Percentiles rank a stretch among this genome's conserved stretches.
phyloP scores from a whole-genome alignment of 768 basidiomycete genomes.

The Tulasnella sp. region DNA sequence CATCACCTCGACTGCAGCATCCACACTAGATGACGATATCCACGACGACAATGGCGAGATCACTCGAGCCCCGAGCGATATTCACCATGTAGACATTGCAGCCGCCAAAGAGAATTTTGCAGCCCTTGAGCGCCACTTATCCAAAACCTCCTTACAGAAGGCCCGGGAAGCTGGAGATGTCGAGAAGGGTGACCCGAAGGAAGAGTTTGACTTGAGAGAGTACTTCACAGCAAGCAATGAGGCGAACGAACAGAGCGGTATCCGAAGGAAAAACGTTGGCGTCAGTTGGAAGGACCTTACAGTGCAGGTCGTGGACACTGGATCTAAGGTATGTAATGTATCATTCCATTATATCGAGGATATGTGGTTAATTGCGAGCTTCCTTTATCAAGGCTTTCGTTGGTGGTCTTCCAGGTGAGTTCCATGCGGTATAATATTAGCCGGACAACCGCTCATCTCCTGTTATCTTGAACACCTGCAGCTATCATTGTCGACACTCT shows the following conservation, averaged over 20 bases:
- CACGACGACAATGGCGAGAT: not conserved
- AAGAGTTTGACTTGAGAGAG: conserved; percentile 51
- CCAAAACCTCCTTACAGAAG: conserved; percentile 8
- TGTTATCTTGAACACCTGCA: not conserved
- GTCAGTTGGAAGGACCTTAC: conserved; percentile 62
- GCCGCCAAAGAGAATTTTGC: conserved; percentile 21
- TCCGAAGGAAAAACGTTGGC: conserved; percentile 64
- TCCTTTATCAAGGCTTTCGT: conserved; percentile 35
- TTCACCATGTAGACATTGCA: conserved; percentile 18
- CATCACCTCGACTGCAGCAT: not conserved
- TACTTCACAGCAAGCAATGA: conserved; percentile 59
- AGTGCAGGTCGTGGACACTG: conserved; percentile 47
- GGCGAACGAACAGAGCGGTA: conserved; percentile 50
- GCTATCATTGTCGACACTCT: conserved; percentile 39
- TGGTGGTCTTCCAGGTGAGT: conserved; percentile 47
- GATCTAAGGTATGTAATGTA: conserved; percentile 39
- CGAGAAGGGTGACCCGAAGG: conserved; percentile 33
- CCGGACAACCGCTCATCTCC: too few species aligned
- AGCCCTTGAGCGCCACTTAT: conserved; percentile 18
- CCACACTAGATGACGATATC: conserved; percentile 2
- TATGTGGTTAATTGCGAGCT: not conserved
- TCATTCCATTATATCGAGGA: not conserved
- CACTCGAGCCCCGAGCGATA: not conserved
- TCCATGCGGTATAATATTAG: not conserved
- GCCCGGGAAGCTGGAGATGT: conserved; percentile 24